These are phyloP conservation scores for Hanseniaspora jakobsenii DNA, from an alignment of 805 yeast species.

Conservation along the genomic window DNA sequence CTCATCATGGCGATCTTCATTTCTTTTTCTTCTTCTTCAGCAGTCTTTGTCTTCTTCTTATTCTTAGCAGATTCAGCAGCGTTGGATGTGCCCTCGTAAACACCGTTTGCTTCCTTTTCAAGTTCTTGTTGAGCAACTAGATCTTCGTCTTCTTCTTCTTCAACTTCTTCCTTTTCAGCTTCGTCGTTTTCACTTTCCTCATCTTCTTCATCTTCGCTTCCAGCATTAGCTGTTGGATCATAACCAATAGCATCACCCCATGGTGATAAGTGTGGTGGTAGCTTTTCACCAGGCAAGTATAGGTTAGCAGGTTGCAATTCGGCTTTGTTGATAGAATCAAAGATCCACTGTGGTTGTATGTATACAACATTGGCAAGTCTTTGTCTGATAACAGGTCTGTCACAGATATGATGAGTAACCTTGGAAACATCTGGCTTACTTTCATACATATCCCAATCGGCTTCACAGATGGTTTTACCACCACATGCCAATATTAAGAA, in stretches of 20 bases:
- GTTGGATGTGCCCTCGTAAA: conserved; percentile 31
- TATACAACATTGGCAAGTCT: conserved; percentile 87
- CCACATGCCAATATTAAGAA: conserved; percentile 78
- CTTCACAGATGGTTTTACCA: conserved; percentile 74
- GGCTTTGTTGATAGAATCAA: conserved; percentile 76
- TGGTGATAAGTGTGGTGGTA: conserved; percentile 96
- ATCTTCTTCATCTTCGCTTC: conserved; percentile 32
- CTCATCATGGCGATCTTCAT: conserved; percentile 95
- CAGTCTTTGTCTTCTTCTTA: conserved; percentile 33
- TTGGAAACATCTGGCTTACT: conserved; percentile 45
- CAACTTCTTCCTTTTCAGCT: conserved; percentile 40
- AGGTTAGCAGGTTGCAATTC: conserved; percentile 61
- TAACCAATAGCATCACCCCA: conserved; percentile 95
- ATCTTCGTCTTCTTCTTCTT: conserved; percentile 48
- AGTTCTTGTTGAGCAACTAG: conserved; percentile 63
- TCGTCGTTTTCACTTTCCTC: conserved; percentile 37
- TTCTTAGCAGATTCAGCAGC: conserved; percentile 28
- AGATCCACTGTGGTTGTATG: conserved; percentile 95
- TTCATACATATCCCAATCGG: conserved; percentile 61
- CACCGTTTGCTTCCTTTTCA: conserved; percentile 83
- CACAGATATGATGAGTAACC: conserved; percentile 88
- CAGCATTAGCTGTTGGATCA: conserved; percentile 56
- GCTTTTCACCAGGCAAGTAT: conserved; percentile 86
- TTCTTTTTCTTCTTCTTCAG: conserved; percentile 67
- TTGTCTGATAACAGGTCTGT: conserved; percentile 68